phyloP scores from a whole-genome alignment of 75 land plant genomes.

The Selaginella tamariscina region DNA sequence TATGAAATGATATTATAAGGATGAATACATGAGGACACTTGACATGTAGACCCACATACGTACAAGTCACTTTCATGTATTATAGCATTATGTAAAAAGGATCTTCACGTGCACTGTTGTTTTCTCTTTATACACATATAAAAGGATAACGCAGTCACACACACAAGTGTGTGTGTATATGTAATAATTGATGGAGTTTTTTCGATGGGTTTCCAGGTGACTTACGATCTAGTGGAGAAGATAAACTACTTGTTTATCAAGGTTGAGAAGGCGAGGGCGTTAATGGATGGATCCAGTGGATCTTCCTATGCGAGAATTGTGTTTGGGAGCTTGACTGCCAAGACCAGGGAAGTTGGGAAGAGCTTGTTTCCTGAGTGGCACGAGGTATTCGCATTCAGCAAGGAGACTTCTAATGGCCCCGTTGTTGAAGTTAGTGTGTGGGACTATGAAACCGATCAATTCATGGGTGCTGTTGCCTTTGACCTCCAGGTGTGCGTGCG shows the following conservation, averaged over 20 bases:
- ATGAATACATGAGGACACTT: too few species aligned
- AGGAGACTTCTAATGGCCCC: constrained; percentile 50
- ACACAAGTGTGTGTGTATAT: too few species aligned
- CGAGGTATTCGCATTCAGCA: constrained; percentile 75
- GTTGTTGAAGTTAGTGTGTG: constrained; percentile 49
- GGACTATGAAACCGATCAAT: constrained; percentile 59
- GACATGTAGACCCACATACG: too few species aligned
- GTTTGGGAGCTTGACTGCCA: neutral
- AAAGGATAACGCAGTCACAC: too few species aligned
- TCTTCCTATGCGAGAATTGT: neutral
- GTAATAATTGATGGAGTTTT: too few species aligned
- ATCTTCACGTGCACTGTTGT: too few species aligned
- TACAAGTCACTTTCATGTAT: too few species aligned
- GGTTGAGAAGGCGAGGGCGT: constrained; percentile 46
- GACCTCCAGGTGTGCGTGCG: too few species aligned
- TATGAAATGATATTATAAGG: too few species aligned
- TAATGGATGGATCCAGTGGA: neutral
- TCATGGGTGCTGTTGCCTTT: constrained; percentile 44
- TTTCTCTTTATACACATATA: too few species aligned
- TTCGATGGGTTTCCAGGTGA: too few species aligned
- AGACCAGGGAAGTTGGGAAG: neutral
- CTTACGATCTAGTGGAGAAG: constrained; percentile 68
- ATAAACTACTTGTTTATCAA: constrained; percentile 67
- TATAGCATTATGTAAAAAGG: too few species aligned
- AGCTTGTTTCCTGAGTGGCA: constrained; percentile 60